Base-by-base conservation (phyloP, 1,284 basidiomycete genomes). In the Cryptococcus floricola region DNA sequence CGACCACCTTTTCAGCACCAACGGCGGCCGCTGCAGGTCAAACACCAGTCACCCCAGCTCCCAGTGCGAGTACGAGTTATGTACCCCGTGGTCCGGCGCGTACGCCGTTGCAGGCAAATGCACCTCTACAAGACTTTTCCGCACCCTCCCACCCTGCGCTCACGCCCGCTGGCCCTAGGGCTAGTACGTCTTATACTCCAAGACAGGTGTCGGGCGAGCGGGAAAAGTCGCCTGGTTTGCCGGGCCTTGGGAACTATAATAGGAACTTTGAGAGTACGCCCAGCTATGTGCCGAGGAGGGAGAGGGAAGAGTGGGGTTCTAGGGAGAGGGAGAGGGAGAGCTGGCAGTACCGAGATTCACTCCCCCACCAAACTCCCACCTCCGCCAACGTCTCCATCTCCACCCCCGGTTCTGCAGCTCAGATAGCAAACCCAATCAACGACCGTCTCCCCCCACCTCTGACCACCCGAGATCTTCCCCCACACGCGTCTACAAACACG, bases 361-460 rank as follows among this genome's bases (percentile, higher is more conserved):
- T 42, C 19, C 41, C 41, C 7, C 41, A 23, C 16, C 16, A 42
- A 8, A 19, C 44, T 14, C 52, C 57, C 50, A 39, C 27, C 23
- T 23, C 38, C 38, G 31, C 47, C 16, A 9, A 23, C 23, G 23
- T 23, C 28, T 18, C 18, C 47, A 23, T 23, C 23, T 23, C 23
- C 23, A 23, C 23, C 23, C 23, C 23, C 23, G 23, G 2, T 23
- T 23, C 23, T 23, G 23, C 23, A 23, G 23, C 23, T 23, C 23
- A 23, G 23, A 23, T 23, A 2, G 23, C 23, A 23, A 23, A 23
- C 47, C n/a, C 12, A 12, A 2, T 7, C 28, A 18, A 31, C 47
- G 47, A 37, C 14, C 19, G 19, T 4, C 34, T 58, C 39, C 56
- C 56, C 8, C 60, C 57, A n/a, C 60, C 60, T 12, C 50, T 58